Conservation (phyloP, 768 basidiomycete species). For the Saitozyma sp. region DNA sequence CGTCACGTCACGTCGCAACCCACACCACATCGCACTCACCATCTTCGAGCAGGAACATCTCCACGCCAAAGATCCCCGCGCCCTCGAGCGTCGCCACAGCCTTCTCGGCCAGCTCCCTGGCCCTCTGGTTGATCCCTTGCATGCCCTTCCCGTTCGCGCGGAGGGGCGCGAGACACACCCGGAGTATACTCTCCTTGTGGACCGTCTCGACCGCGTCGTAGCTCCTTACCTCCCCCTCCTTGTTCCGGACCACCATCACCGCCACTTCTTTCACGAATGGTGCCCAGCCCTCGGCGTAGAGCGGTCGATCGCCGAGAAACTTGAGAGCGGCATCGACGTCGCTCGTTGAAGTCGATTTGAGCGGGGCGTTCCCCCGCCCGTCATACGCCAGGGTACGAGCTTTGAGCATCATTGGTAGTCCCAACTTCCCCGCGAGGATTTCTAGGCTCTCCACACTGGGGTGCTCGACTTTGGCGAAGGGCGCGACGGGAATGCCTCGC, state of each 20-base stretch:
- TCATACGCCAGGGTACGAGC: conserved; percentile 94
- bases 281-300: conserved; percentile 95
- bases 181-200: conserved; percentile 89
- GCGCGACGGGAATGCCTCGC: conserved; percentile 60
- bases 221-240: conserved; percentile 68
- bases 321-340: conserved; percentile 56
- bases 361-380: conserved; percentile 85
- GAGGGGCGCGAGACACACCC: conserved; percentile 87
- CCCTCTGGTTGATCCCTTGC: conserved; percentile 63
- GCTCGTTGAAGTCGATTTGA: conserved; percentile 61
- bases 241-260: conserved; percentile 90
- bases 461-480: conserved; percentile 64
- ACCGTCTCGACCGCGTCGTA: conserved; percentile 95
- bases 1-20: not conserved
- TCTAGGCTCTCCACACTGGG: conserved; percentile 60
- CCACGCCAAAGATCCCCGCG: conserved; percentile 94
- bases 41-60: conserved; percentile 90
- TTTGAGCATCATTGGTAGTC: conserved; percentile 93
- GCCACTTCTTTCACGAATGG: conserved; percentile 86
- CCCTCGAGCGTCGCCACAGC: conserved; percentile 77
- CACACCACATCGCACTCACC: conserved; percentile 59
- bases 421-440: conserved; percentile 57
- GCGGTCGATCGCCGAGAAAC: conserved; percentile 64
- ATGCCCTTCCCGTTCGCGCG: conserved; percentile 56
- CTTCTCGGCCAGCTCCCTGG: conserved; percentile 71